These are phyloP conservation scores for Afroboletus lepidellus DNA, from an alignment of 1,284 basidiomycete genomes.

Conservation along the genomic window DNA sequence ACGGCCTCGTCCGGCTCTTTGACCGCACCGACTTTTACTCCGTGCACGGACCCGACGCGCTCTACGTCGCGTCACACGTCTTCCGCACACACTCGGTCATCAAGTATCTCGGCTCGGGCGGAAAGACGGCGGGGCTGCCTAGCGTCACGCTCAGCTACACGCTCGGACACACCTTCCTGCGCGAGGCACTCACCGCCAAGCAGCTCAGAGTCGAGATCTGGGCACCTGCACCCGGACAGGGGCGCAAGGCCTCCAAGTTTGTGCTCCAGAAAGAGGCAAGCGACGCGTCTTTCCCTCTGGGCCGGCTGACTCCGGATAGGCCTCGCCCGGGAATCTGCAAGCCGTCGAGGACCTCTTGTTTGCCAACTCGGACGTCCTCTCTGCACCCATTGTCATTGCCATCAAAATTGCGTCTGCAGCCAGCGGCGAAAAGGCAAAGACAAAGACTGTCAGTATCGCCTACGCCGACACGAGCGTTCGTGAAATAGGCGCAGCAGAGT, in stretches of 20 bases:
- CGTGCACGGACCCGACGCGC: slow-evolving; percentile 86
- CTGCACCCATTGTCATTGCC: slow-evolving; percentile 90
- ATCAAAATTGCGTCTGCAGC: slow-evolving; percentile 71
- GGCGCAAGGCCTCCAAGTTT: slow-evolving; percentile 75
- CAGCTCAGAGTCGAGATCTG: slow-evolving; percentile 97
- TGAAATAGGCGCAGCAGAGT: slow-evolving; percentile 81
- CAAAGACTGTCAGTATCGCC: slow-evolving; percentile 67
- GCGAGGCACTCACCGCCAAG: slow-evolving; percentile 87
- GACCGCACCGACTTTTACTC: slow-evolving; percentile 86
- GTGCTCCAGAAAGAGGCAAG: slow-evolving; percentile 75
- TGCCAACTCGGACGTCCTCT: slow-evolving; percentile 75
- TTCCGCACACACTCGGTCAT: slow-evolving; percentile 86
- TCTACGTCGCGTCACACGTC: slow-evolving; percentile 83
- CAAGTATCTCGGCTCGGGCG: slow-evolving; percentile 73
- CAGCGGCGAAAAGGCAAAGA: slow-evolving; percentile 50
- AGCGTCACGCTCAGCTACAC: slow-evolving; percentile 78
- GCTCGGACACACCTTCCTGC: slow-evolving; percentile 83
- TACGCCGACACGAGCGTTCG: slow-evolving; percentile 77
- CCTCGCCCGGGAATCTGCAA: slow-evolving; percentile 93
- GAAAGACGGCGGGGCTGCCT: slow-evolving; percentile 59
- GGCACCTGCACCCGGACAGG: slow-evolving; percentile 69
- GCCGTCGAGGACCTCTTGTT: slow-evolving; percentile 95
- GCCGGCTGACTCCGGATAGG: slow-evolving; percentile 44
- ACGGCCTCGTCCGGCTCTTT: slow-evolving; percentile 82
- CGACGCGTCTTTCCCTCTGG: neutral